Evolutionary conservation across 192 early-diverging fungal genomes (phyloP).

Genomic region (Lobosporangium transversale): DNA sequence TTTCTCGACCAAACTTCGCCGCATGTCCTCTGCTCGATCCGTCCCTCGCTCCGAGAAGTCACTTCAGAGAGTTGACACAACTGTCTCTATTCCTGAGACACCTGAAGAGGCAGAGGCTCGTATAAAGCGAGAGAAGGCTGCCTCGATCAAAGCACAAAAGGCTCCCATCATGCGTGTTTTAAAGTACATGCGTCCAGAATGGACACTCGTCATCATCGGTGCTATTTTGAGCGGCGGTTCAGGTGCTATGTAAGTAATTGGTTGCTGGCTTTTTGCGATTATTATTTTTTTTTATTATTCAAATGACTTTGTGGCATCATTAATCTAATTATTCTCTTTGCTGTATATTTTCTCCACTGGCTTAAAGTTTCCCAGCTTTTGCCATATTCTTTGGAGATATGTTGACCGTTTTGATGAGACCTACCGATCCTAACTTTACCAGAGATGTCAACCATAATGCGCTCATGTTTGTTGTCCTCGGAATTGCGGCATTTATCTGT

Average conservation of each 20-base stretch:
- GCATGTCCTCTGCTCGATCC: conserved; percentile 43
- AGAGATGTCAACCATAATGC: conserved; percentile 58
- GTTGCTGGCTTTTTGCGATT: not conserved
- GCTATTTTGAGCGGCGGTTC: conserved; percentile 67
- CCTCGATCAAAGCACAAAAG: conserved; percentile 53
- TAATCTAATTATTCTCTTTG: too few species aligned
- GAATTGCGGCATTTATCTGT: conserved; percentile 59
- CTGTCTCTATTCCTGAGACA: conserved; percentile 26
- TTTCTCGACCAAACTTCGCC: conserved; percentile 59
- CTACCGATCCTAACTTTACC: conserved; percentile 1
- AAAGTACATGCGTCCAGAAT: conserved; percentile 64
- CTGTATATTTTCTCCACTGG: not conserved
- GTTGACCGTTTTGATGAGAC: not conserved
- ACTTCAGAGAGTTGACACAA: conserved; percentile 18
- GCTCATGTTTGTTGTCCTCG: conserved; percentile 56
- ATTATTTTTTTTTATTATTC: not conserved
- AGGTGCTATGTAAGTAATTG: conserved; percentile 61
- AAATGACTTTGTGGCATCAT: too few species aligned
- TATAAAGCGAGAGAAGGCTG: conserved; percentile 49
- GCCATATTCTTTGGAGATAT: conserved; percentile 69
- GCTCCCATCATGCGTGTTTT: conserved; percentile 66
- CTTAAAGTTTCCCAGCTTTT: conserved; percentile 73
- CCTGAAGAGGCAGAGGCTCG: conserved; percentile 48
- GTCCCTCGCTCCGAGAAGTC: conserved; percentile 42
- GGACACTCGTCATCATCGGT: conserved; percentile 64